Evolutionary conservation across 228 moss, liverwort and hornwort genomes (phyloP), one percentile per base, ranked within the genome.

Genomic region (Sphagnum fallax): DNA sequence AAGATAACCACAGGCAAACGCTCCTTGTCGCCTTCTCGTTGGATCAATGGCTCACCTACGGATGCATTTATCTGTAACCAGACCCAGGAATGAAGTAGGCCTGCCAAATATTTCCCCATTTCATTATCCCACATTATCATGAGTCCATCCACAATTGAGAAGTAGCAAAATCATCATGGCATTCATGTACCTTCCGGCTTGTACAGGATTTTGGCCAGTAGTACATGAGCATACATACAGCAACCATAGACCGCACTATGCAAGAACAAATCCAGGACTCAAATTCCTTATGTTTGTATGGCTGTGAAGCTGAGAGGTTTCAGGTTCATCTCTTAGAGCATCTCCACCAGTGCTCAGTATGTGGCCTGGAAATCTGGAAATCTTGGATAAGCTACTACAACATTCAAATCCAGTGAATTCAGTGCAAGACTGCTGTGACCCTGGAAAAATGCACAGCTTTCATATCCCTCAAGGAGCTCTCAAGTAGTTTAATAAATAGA

Each of bases 1-100:
- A 90, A 90, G 51, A 92, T 84, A 66, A 90, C 86, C 67, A 90
- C 90, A 0, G 86, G 92, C n/a, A 90, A 79, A 49, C 77, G 88
- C 14, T 80, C 70, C 59, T 75, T 76, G 67, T 86, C 77, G 47
- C 75, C 73, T n/a, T 88, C 86, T 32, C 53, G 72, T 50, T 64
- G 49, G 68, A 88, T 75, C 15, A 92, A 76, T 13, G 84, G 81
- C 70, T 75, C 76, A 59, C 77, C 86, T 9, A 86, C 84, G 18
- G 78, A 77, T 67, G 88, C 87, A 66, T 81, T 72, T 68, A 90
- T 74, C 62, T 83, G 76, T 57, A 68, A 63, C 77, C 78, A 78
- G 57, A 64, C 52, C 0, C 72, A 7, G 6, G 60, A 48, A 65
- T 76, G 80, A 65, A 87, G 60, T 8, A 77, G 59, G 48, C 78